Conservation (phyloP, 2,329 filamentous ascomycete species). For the Paecilomyces variotii region DNA sequence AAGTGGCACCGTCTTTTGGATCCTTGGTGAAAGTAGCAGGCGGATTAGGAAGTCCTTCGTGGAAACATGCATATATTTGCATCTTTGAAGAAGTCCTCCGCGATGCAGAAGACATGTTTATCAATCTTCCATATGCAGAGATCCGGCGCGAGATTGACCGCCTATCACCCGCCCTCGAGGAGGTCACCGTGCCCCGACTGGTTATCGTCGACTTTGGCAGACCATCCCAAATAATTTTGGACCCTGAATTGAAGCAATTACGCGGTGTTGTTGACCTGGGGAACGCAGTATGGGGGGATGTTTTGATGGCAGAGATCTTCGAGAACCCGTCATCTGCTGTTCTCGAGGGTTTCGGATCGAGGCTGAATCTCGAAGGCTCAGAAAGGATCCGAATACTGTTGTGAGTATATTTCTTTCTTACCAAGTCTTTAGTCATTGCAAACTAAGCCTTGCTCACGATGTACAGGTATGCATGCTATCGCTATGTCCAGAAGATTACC, state of each 20-base stretch:
- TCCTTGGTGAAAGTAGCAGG: conserved; percentile 39
- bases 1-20: conserved; percentile 45
- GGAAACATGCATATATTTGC: conserved; percentile 45
- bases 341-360: conserved; percentile 27
- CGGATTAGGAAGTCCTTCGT: conserved; percentile 41
- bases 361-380: conserved; percentile 12
- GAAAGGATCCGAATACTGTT: conserved; percentile 25
- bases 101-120: conserved; percentile 52
- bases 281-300: conserved; percentile 49
- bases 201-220: conserved; percentile 43
- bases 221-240: conserved; percentile 44
- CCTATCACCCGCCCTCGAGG: conserved; percentile 39
- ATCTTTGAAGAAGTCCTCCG: conserved; percentile 47
- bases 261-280: conserved; percentile 47
- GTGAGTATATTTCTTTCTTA: conserved; percentile 17
- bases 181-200: conserved; percentile 44
- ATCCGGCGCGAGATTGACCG: conserved; percentile 44
- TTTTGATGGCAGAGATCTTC: conserved; percentile 46
- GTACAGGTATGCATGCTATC: conserved; percentile 33
- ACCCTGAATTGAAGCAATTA: conserved; percentile 40
- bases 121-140: conserved; percentile 49
- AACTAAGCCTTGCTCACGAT: neutral
- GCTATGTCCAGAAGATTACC: conserved; percentile 26
- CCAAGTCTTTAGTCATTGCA: neutral
- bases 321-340: conserved; percentile 27